phyloP scores from a whole-genome alignment of 805 yeast species.

The Teunomyces aglyptinius region DNA sequence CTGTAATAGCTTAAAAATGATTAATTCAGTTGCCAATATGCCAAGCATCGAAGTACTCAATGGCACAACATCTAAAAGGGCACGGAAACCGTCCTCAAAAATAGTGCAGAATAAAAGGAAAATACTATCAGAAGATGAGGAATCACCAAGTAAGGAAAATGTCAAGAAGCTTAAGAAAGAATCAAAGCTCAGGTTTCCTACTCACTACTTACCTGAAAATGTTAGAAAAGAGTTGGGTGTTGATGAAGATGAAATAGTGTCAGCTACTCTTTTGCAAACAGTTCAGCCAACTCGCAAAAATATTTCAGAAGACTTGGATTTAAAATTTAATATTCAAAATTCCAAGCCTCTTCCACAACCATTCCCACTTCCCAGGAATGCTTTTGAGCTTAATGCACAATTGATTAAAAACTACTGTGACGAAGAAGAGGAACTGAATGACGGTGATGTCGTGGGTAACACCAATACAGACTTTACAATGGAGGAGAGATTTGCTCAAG shows the following conservation, averaged over 20 bases:
- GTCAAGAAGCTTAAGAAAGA: constrained; percentile 3
- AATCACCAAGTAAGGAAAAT: not conserved
- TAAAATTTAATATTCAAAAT: constrained; percentile 33
- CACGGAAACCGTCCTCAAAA: not conserved
- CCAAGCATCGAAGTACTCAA: not conserved
- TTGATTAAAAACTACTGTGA: constrained; percentile 11
- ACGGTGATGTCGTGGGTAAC: not conserved
- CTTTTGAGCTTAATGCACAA: constrained; percentile 18
- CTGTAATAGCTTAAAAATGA: not conserved
- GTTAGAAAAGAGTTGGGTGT: constrained; percentile 15
- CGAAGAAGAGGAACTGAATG: constrained; percentile 1
- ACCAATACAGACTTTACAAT: not conserved
- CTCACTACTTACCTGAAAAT: constrained; percentile 32
- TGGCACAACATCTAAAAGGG: not conserved
- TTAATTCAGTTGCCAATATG: not conserved
- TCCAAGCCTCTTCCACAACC: constrained; percentile 22
- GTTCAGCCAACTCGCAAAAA: constrained; percentile 30
- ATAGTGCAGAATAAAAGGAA: not conserved
- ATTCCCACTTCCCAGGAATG: constrained; percentile 25
- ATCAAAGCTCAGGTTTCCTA: constrained; percentile 18
- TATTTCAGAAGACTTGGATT: constrained; percentile 27
- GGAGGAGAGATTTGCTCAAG: constrained; percentile 11
- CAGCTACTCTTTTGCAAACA: constrained; percentile 5
- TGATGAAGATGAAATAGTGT: constrained; percentile 8
- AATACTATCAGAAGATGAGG: not conserved